Evolutionary conservation across 805 yeast genomes (phyloP), one percentile per base, ranked within the genome.

Genomic region (Wickerhamomyces chambardii): DNA sequence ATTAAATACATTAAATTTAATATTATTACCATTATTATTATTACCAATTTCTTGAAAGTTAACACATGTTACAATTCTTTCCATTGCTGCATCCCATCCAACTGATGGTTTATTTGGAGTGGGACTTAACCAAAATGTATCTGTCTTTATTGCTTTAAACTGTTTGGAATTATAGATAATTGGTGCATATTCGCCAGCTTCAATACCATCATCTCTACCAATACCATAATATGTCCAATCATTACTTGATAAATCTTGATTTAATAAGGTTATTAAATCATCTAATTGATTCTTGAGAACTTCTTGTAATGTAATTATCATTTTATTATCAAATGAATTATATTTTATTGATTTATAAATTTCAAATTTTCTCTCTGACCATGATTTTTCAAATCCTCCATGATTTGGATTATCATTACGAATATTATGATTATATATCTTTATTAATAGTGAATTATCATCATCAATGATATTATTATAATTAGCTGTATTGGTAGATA

Each of bases 31-130:
- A 6, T 47, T 31, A 10, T 36, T 39, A 12, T 34, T 32, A 30
- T 52, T 51, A 6, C 32, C 27, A 25, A 28, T 34, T 27, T 52
- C 55, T 40, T 50, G 44, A 11, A 63, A 47, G 24, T 52, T 49
- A 5, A 53, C 61, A 42, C 57, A 44, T 4, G 64, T 59, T 3
- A 62, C 64, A 15, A 66, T 61, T 39, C 76, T 52, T 7, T 51
- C 49, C 21, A 49, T 53, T 2, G 57, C 66, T 0, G 74, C 74
- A 43, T 69, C 75, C 70, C 75, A 68, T 6, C 71, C 73, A 31
- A 44, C 55, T 14, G 75, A 65, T 1, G 80, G 77, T n/a, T 46
- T 53, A 31, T 63, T 66, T 1, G 81, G 81, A 4, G 77, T 72
- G 15, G 62, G 59, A 41, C 75, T 66, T 12, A 75, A 53, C 81